These are phyloP conservation scores for Elaphomyces granulatus DNA, from an alignment of 495 filamentous ascomycete species.

Conservation along the genomic window DNA sequence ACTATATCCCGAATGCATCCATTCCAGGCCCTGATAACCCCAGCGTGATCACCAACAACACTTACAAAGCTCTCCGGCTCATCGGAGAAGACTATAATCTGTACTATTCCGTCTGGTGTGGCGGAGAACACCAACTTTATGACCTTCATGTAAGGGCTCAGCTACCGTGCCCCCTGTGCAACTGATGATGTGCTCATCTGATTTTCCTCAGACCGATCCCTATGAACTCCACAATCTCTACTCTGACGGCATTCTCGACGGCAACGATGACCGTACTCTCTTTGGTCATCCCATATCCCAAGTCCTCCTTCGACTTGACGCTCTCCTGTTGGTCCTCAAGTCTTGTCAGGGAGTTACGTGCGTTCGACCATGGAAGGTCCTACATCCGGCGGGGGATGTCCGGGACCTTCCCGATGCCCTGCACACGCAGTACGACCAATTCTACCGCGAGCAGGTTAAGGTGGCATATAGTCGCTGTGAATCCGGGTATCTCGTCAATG, in stretches of 20 bases:
- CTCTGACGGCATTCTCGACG: slow-evolving; percentile 11
- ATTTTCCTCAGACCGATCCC: slow-evolving; percentile 34
- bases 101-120: slow-evolving; percentile 55
- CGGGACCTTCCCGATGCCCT: slow-evolving; percentile 21
- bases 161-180: slow-evolving; percentile 1
- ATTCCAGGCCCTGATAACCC: slow-evolving; percentile 13
- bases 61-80: slow-evolving; percentile 49
- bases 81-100: slow-evolving; percentile 39
- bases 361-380: slow-evolving; percentile 41
- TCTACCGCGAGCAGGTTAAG: slow-evolving; percentile 10
- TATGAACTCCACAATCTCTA: slow-evolving; percentile 48
- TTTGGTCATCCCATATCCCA: slow-evolving; percentile 28
- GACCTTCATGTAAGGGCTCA: slow-evolving; percentile 34
- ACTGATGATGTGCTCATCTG: not conserved
- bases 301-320: slow-evolving; percentile 39
- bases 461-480: slow-evolving; percentile 44
- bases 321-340: slow-evolving; percentile 48
- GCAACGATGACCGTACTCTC: slow-evolving; percentile 16
- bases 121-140: slow-evolving; percentile 48
- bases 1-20: no score
- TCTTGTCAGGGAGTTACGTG: slow-evolving; percentile 45
- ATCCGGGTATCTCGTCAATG: slow-evolving; percentile 42
- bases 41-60: slow-evolving; percentile 34
- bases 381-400: slow-evolving; percentile 38
- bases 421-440: slow-evolving; percentile 5